These are phyloP conservation scores for Straminergon stramineum DNA, from an alignment of 225 moss, liverwort and hornwort species.

Conservation along the genomic window DNA sequence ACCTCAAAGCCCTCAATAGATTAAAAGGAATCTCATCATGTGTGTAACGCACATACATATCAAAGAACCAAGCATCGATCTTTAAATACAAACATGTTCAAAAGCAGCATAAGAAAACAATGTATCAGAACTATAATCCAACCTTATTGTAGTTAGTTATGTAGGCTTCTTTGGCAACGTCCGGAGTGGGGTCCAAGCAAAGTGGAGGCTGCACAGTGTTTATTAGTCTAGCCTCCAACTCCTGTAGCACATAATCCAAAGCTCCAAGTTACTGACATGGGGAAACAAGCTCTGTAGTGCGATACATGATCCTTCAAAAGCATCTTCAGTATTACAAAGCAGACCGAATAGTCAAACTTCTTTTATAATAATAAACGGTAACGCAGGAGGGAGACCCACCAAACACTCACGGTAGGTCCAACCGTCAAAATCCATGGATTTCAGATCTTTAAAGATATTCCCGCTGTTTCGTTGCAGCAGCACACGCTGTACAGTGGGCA, in stretches of 20 bases:
- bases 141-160: slow-evolving; percentile 84
- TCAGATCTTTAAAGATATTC: slow-evolving; percentile 79
- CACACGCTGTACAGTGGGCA: slow-evolving; percentile 62
- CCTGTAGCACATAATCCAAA: slow-evolving; percentile 35
- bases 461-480: slow-evolving; percentile 77
- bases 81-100: background rate
- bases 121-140: background rate
- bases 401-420: slow-evolving; percentile 87
- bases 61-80: background rate
- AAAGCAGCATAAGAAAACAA: background rate
- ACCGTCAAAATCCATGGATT: slow-evolving; percentile 77
- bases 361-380: background rate
- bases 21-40: background rate
- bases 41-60: background rate
- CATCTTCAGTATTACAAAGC: background rate
- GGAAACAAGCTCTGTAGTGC: background rate
- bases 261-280: slow-evolving; percentile 5
- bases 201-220: slow-evolving; percentile 75
- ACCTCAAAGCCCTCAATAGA: background rate
- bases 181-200: slow-evolving; percentile 81
- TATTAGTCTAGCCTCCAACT: slow-evolving; percentile 87
- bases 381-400: slow-evolving; percentile 37
- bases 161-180: slow-evolving; percentile 78
- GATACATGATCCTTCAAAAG: background rate
- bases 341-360: background rate